Base-by-base conservation (phyloP, 169 alveolate species). In the Plasmodium vivax region DNA sequence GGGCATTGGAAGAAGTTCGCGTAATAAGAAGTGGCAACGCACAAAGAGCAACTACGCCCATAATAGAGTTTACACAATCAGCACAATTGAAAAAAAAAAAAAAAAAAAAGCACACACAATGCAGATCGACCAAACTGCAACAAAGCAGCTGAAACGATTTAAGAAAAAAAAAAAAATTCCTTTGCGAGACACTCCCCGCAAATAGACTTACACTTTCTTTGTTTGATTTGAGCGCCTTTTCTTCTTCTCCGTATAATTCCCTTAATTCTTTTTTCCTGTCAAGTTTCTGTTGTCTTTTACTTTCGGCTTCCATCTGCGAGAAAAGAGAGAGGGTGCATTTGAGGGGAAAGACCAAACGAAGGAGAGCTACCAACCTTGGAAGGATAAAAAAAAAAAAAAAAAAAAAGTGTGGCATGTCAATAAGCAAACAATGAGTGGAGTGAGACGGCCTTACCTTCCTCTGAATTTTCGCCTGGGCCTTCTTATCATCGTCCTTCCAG, bases 401-500 rank as follows among this genome's bases (percentile, higher is more conserved):
- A 19, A 82, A 27, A 82, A 56, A 14, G 32, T 23, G 12, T 10
- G 30, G 27, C 72, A 41, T 45, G 16, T 34, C 12, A 41, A 38
- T n/a, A 43, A 38, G 12, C 85, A 80, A 9, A 80, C 85, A 14
- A 80, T 45, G 56, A 5, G n/a, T 45, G 32, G 0, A 2, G 56
- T 38, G 14, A 23, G 30, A 38, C 14, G 71, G 45, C 45, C n/a
- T 79, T 79, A 96, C 98, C 95, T 95, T 96, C 47, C 98, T 94
- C 38, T 96, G 97, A 32, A 83, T 94, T 74, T 96, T 96, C 10
- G 98, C 97, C 79, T 94, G 93, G 4, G 62, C 95, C 47, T 94
- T 79, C 85, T 96, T 96, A 77, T 96, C 98, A 71, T 96, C 96
- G 62, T 96, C 98, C 93, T 94, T 93, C 98, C 98, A 96, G 51